Base-by-base conservation (phyloP, 768 basidiomycete genomes). In the Pleurotus cornucopiae region DNA sequence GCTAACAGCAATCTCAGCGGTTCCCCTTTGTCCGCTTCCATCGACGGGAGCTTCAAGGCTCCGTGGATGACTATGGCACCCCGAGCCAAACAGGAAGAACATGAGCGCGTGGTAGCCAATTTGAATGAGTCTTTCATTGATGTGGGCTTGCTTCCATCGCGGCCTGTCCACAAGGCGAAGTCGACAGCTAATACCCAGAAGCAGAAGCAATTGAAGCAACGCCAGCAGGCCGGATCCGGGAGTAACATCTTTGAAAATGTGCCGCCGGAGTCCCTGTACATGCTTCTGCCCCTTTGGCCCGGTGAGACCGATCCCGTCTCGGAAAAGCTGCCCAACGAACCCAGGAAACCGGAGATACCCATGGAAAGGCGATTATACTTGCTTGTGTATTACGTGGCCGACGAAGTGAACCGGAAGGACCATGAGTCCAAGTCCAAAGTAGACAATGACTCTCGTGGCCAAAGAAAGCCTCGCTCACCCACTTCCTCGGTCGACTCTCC, bases 201-300 rank as follows among this genome's bases (percentile, higher is more conserved):
- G 57, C 65, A 66, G 57, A 70, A 70, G 62, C 60, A 67, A 43
- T 62, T 64, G 45, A 66, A 69, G 55, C 63, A 60, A 48, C 55
- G 51, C 30, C 54, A 60, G 60, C 57, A 55, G 62, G 58, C 58
- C 60, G 37, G 46, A 21, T 39, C 58, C 56, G 5, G 56, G 46
- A 34, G 68, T 3, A 76, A 81, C 57, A 73, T 88, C 58, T 81
- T 90, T 55, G 76, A 80, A 34, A 73, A 81, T 34, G 76, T 92
- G 38, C 86, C 86, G 0, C 69, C 79, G 4, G 88, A 91, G 12
- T 81, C 82, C 20, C 73, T 91, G 51, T 90, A 86, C 66, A 92
- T 93, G 91, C 77, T 91, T 21, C 74, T 93, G 14, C 91, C 91
- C 13, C 75, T 93, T n/a, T 93, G 90, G 89, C 83, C 86, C 6